Percentiles rank a stretch among this genome's conserved stretches.
phyloP scores from a whole-genome alignment of 305 asterid genomes.

The Fraxinus ornus region DNA sequence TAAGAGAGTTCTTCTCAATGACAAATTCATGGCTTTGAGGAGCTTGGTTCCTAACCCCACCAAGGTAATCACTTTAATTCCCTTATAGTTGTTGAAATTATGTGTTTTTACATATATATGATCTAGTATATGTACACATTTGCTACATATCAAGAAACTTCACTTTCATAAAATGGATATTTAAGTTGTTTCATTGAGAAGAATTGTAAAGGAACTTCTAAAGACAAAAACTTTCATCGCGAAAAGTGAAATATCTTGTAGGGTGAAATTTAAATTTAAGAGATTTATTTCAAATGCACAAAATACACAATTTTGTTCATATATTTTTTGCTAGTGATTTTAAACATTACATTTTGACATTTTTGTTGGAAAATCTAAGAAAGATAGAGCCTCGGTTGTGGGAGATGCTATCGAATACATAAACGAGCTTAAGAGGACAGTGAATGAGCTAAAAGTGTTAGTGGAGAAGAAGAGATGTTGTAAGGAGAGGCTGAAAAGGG shows the following conservation, averaged over 20 bases:
- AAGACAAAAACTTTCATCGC: not conserved
- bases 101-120: not conserved
- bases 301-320: not conserved
- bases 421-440: constrained; percentile 75
- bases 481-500: constrained; percentile 64
- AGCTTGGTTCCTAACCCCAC: constrained; percentile 62
- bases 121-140: not conserved
- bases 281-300: not conserved
- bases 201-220: not conserved
- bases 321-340: not conserved
- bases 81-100: not conserved
- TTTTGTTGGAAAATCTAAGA: constrained; percentile 32
- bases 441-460: constrained; percentile 53
- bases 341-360: not conserved
- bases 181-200: not conserved
- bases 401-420: constrained; percentile 77
- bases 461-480: constrained; percentile 70
- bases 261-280: not conserved
- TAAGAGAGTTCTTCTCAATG: constrained; percentile 65
- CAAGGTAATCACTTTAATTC: constrained; percentile 51
- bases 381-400: constrained; percentile 74
- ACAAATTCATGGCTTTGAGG: constrained; percentile 54
- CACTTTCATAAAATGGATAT: not conserved
- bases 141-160: not conserved
- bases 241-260: no score